Base-by-base conservation (phyloP, 2,329 filamentous ascomycete genomes). In the Alternaria atra region DNA sequence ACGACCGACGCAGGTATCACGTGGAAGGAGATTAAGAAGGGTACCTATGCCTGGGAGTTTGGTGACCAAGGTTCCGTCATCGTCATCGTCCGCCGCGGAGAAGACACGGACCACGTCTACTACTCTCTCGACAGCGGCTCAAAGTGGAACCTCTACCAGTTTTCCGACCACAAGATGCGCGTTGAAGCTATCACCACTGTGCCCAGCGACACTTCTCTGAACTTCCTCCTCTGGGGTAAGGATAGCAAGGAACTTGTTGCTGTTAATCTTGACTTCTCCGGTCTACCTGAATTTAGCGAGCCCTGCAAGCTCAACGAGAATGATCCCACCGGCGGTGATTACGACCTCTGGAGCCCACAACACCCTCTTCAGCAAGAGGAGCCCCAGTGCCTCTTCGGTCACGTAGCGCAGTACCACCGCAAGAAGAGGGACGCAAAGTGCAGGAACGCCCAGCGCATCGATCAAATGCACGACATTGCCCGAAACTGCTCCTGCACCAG, bases 1-100 rank as follows among this genome's bases (percentile, higher is more conserved):
- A 96, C 93, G 10, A 85, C 86, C 0, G 94, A 99, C 76, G 95
- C 91, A n/a, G 96, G 96, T 56, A 85, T 98, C 52, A 91, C 83
- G 39, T 99, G 95, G 95, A 89, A 85, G 66, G 87, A 89, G 60
- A 89, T 94, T 63, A 94, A 91, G 80, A 94, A 96, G 79, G 96
- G 95, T 6, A 87, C 86, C 35, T 97, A 93, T 84, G 90, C 91
- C 73, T 99, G 93, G 93, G 92, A 97, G 73, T 97, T 93, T 76
- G 96, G 95, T 60, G 96, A 99, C 71, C 93, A 97, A 77, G 95
- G 95, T 29, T 95, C 93, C 6, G 90, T 98, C 70, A 88, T 98
- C 63, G 92, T 97, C 42, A 90, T 99, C 50, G 93, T 94, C 23
- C 87, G 91, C 73, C 88, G 93, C 58, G 84, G 86, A 13, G 85